Percentiles rank a stretch among this genome's conserved stretches.
Evolutionary conservation across 805 yeast genomes (phyloP).

Genomic region (Ogataea neopini): DNA sequence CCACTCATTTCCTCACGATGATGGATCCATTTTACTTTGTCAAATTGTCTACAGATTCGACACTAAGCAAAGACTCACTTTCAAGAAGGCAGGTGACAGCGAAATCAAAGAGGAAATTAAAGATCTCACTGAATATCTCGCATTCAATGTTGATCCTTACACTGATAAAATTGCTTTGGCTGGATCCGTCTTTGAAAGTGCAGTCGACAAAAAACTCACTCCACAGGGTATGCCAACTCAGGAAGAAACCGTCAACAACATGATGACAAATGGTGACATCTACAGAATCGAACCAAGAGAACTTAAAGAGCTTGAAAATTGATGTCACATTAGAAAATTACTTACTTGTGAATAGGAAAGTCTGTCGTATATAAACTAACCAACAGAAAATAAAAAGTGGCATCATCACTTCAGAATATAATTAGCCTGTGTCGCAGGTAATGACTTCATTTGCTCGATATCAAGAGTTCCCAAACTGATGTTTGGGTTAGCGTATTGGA

Average conservation of each 20-base stretch:
- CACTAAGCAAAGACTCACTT: slow-evolving; percentile 58
- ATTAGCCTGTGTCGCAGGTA: slow-evolving; percentile 23
- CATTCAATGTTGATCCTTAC: slow-evolving; percentile 61
- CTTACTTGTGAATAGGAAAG: slow-evolving; percentile 9
- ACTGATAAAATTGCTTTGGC: slow-evolving; percentile 58
- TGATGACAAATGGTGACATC: slow-evolving; percentile 39
- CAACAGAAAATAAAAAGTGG: neutral
- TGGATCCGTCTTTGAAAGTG: slow-evolving; percentile 66
- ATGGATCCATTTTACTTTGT: slow-evolving; percentile 37
- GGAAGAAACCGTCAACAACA: slow-evolving; percentile 31
- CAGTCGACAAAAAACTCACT: slow-evolving; percentile 39
- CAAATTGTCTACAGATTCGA: slow-evolving; percentile 65
- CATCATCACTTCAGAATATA: slow-evolving; percentile 15
- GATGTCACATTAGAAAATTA: neutral
- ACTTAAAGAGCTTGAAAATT: slow-evolving; percentile 9
- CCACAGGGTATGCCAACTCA: slow-evolving; percentile 32
- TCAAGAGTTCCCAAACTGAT: slow-evolving; percentile 24
- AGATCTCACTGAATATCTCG: slow-evolving; percentile 60
- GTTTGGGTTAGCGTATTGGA: slow-evolving; percentile 17
- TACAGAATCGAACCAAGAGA: slow-evolving; percentile 38
- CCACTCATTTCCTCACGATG: slow-evolving; percentile 50
- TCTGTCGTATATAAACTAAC: neutral
- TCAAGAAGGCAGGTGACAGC: slow-evolving; percentile 43
- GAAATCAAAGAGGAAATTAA: slow-evolving; percentile 48
- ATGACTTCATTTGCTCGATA: slow-evolving; percentile 14